phyloP scores from a whole-genome alignment of 176 grass and related monocot species.

The Melocanna baccifera region DNA sequence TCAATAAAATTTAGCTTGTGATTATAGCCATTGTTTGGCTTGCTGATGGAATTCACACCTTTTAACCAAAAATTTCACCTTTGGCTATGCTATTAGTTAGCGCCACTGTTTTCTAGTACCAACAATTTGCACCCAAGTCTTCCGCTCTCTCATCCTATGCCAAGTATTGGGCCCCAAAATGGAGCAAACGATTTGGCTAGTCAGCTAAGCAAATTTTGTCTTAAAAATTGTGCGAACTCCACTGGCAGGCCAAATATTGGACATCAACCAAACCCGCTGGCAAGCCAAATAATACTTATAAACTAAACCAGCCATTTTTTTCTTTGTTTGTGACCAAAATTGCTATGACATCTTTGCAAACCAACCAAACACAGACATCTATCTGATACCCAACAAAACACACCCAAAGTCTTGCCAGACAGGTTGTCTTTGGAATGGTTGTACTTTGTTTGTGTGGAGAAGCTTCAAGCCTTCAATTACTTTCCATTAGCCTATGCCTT shows the following conservation, averaged over 20 bases:
- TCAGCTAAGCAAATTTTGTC: neutral
- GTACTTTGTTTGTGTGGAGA: neutral
- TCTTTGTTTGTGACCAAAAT: neutral
- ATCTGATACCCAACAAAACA: neutral
- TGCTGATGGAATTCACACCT: neutral
- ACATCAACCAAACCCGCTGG: neutral
- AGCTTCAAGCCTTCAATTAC: neutral
- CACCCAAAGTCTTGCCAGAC: neutral
- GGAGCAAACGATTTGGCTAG: neutral
- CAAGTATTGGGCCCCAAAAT: neutral
- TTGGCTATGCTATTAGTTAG: slow-evolving; percentile 12
- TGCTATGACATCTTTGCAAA: neutral
- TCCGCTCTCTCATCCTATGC: neutral
- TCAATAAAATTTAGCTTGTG: neutral
- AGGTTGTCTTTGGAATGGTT: neutral
- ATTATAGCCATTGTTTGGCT: neutral
- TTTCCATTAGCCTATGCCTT: neutral
- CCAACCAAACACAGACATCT: neutral
- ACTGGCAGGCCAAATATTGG: neutral
- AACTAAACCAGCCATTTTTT: neutral
- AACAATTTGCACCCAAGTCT: neutral
- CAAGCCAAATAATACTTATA: neutral
- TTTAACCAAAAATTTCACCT: neutral
- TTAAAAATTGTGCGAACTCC: neutral
- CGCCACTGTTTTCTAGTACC: neutral